Evolutionary conservation across 441 rosid species (phyloP), one percentile per base, ranked within the genome.

Genomic region (Pelargonium cotyledonis): DNA sequence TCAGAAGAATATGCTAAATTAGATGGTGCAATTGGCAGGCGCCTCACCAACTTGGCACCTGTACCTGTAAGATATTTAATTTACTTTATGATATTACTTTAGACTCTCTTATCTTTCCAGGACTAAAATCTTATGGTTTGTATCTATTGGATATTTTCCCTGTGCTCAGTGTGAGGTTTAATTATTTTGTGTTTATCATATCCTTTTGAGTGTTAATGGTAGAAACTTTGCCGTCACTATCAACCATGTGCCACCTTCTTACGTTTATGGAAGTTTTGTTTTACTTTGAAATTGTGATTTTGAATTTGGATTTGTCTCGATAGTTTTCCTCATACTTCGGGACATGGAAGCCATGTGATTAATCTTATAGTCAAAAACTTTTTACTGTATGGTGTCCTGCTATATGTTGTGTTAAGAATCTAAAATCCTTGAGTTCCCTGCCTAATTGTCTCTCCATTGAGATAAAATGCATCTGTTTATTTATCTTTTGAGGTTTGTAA

Each of bases 1-100:
- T 80, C 98, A 4, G 97, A 93, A 80, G 96, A 93, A 72, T 88
- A 74, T 68, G 88, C 86, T 15, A 79, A 88, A 15, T 72, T 81
- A 47, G 98, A 92, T 69, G 90, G 89, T 71, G 89, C 91, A 8
- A 89, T 92, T 60, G 98, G 77, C 58, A 79, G 85, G 76, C 92
- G 92, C 83, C 94, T 92, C 40, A 73, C 92, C 16, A 89, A 84
- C 65, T 86, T 90, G 16, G 94, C 88, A 18, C 92, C 97, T 61
- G 80, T 90, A 68, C 87, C 91, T 68, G 97, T 90, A 77, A 72
- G 85, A 47, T 68, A 38, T 14, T 31, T 0, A 68, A 44, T 40
- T 35, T 63, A 66, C 15, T 51, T 35, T 35, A 35, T 35, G 40
- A 35, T 5, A 35, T 35, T 35, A 35, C 40, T 35, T 35, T 4